Conservation (phyloP, 306 rosid genomes). For the Cucurbita argyrosperma region DNA sequence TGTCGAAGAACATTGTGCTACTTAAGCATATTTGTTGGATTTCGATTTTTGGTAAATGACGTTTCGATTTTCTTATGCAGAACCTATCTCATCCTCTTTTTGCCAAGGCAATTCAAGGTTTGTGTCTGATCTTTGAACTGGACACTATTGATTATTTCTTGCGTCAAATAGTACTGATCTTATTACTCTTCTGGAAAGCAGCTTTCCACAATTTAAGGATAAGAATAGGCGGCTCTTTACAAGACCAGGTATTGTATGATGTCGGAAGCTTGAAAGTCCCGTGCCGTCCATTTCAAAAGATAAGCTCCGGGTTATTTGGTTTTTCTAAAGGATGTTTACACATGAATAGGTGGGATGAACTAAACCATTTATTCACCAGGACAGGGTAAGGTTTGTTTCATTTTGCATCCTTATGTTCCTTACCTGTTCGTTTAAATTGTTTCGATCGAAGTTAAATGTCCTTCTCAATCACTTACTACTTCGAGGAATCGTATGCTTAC, state of each 20-base stretch:
- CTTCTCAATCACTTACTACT: not conserved
- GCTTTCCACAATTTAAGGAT: slow-evolving; percentile 79
- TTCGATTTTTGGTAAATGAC: not conserved
- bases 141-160: not conserved
- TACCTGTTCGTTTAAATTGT: not conserved
- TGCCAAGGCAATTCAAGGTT: slow-evolving; percentile 75
- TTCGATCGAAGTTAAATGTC: not conserved
- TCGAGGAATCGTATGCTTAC: not conserved
- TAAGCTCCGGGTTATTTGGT: slow-evolving; percentile 62
- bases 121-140: slow-evolving; percentile 9
- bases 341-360: slow-evolving; percentile 88
- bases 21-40: not conserved
- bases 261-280: slow-evolving; percentile 53
- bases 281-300: slow-evolving; percentile 68
- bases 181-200: slow-evolving; percentile 26
- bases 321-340: slow-evolving; percentile 81
- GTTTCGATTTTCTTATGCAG: slow-evolving; percentile 26
- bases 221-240: slow-evolving; percentile 93
- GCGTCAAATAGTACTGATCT: slow-evolving; percentile 4
- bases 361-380: slow-evolving; percentile 52
- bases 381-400: slow-evolving; percentile 53
- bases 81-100: slow-evolving; percentile 68
- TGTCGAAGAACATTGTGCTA: not conserved
- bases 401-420: not conserved
- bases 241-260: slow-evolving; percentile 78